phyloP scores from a whole-genome alignment of 2,329 filamentous ascomycete genomes.

The Coniella vitis region DNA sequence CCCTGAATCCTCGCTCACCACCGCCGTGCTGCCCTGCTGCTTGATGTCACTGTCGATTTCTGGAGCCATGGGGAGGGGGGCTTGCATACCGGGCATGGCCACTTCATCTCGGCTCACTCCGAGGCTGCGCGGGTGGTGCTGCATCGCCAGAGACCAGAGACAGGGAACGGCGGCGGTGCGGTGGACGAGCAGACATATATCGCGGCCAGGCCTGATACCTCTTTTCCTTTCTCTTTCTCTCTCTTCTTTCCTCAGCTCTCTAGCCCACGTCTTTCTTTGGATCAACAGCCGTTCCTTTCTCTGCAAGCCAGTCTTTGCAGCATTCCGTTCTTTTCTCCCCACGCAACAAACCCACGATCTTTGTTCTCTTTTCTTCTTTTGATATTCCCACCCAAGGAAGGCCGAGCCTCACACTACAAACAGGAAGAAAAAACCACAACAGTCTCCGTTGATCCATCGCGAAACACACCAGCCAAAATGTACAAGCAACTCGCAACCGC shows the following conservation, averaged over 20 bases:
- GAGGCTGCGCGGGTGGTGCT: background rate
- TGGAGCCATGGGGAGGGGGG: conserved; percentile 6
- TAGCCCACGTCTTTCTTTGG: conserved; percentile 12
- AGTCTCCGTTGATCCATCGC: conserved; percentile 6
- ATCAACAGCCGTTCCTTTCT: conserved; percentile 16
- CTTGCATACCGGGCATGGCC: conserved; percentile 1
- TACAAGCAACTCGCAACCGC: conserved; percentile 18
- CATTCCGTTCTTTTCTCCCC: conserved; percentile 5
- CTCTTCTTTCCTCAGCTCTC: conserved; percentile 10
- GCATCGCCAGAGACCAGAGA: background rate
- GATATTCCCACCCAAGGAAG: background rate
- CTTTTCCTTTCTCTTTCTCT: background rate
- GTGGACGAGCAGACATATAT: conserved; percentile 4
- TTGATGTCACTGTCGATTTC: background rate
- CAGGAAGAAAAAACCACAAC: too few relatives aligned
- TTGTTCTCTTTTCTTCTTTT: too few relatives aligned
- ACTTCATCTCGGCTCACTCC: conserved; percentile 14
- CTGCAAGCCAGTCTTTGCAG: conserved; percentile 16
- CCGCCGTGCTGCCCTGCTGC: conserved; percentile 5
- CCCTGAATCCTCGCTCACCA: conserved; percentile 5
- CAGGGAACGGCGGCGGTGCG: background rate
- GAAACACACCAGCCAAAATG: conserved; percentile 12
- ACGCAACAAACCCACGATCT: conserved; percentile 7
- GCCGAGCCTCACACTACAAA: conserved; percentile 13
- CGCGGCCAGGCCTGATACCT: background rate